Base-by-base conservation (phyloP, 2,329 filamentous ascomycete genomes). In the Apiospora kogelbergensis region DNA sequence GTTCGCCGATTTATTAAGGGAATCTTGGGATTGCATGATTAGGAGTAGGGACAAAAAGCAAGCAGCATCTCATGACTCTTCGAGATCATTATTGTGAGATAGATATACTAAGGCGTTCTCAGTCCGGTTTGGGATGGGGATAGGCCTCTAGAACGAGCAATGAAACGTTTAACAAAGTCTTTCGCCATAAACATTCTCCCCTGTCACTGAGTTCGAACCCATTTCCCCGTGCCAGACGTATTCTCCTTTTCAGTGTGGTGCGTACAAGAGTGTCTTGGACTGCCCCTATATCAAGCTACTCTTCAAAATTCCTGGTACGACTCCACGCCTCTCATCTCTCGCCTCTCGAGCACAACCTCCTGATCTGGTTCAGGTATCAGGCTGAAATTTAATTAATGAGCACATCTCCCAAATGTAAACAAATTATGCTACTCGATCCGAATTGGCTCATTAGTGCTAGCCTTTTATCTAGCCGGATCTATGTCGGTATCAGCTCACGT, bases 41-140 rank as follows among this genome's bases (percentile, higher is more conserved):
- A 60, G 53, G 53, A 60, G 53, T 63, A 67, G 53, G 66, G 33
- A 63, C 66, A 66, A 67, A 67, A 67, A 63, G 66, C 46, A 57
- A 67, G 53, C 66, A 67, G 66, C 65, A 66, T 40, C 65, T 48
- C 65, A 66, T 53, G 65, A 53, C 44, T 66, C 44, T 48, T 53
- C 44, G 24, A 66, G 33, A 66, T 46, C 42, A 46, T 37, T 48
- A 37, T 26, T 66, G 65, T 66, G 65, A 66, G 65, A 66, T 66
- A 66, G 65, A 66, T 66, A 45, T 66, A 46, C 44, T 46, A 37
- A 37, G 65, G 65, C 65, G 65, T 66, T 66, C 65, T 66, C 30
- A 46, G 33, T 53, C 26, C 42, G 44, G 63, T 65, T 45, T 45
- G 63, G 53, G 53, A 60, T 65, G 63, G n/a, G 41, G 41, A 44